phyloP scores from a whole-genome alignment of 805 yeast species.

The Teunomyces pallodes region DNA sequence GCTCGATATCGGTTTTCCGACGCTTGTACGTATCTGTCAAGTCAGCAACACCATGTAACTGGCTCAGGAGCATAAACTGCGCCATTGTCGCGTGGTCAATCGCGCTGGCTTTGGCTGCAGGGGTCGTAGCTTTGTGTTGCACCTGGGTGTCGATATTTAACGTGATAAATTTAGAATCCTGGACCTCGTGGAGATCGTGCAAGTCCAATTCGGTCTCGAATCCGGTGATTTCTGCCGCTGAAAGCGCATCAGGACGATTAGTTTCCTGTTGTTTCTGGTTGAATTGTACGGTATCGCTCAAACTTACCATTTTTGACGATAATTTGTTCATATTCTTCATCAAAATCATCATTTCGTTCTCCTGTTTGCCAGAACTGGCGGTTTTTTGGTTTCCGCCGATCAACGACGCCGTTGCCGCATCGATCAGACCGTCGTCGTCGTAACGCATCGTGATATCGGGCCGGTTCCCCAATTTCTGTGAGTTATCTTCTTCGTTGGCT shows the following conservation, averaged over 20 bases:
- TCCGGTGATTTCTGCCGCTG: not conserved
- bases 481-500: constrained; percentile 80
- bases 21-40: constrained; percentile 28
- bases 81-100: constrained; percentile 16
- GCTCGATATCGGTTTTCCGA: constrained; percentile 35
- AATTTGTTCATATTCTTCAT: constrained; percentile 86
- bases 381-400: not conserved
- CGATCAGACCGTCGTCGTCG: constrained; percentile 35
- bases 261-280: not conserved
- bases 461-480: constrained; percentile 69
- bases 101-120: constrained; percentile 17
- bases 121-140: constrained; percentile 18
- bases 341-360: constrained; percentile 68
- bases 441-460: constrained; percentile 89
- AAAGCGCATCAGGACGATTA: not conserved
- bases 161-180: constrained; percentile 52
- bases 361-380: constrained; percentile 14
- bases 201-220: constrained; percentile 45
- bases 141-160: constrained; percentile 33
- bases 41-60: constrained; percentile 18
- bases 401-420: not conserved
- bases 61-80: constrained; percentile 14
- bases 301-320: constrained; percentile 71
- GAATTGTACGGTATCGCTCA: constrained; percentile 9
- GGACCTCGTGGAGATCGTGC: constrained; percentile 49